Evolutionary conservation across 257 asterid genomes (phyloP), one percentile per base, ranked within the genome.

Genomic region (Solanum etuberosum): DNA sequence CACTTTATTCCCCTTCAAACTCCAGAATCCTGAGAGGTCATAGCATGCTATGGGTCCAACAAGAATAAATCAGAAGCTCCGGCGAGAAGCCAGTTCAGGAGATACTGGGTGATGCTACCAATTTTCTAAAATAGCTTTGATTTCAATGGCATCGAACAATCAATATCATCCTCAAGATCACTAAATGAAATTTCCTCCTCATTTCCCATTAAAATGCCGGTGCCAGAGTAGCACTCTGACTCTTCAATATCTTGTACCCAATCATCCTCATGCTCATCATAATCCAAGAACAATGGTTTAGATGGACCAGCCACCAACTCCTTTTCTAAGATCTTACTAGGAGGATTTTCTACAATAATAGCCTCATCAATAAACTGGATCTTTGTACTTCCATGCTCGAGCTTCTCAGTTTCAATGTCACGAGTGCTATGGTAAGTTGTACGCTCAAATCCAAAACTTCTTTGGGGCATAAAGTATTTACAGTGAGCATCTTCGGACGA

Each of bases 141-240:
- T 87, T 92, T 94, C 46, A 86, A 32, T 85, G 98, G 98, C 84
- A 94, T 61, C 35, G 88, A 87, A 87, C 89, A 91, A 89, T 94
- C 98, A 76, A 89, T 84, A 89, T 95, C 98, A 84, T 97, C 98
- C 92, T 94, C 99, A 86, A 97, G 94, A 92, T 97, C 99, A 89
- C 98, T 97, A 88, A 97, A 97, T 15, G 99, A 97, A 87, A 97
- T 94, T 35, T 97, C 99, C 74, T 97, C 99, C 89, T 93, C 99
- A 86, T 94, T 91, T 18, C 43, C 46, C 73, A 86, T 57, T 71
- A 32, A 71, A 72, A 89, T 48, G 37, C 91, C 88, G 76, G 89
- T 87, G 84, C 91, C 87, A 1, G 91, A 89, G 73, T 92, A 94
- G 70, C 95, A 98, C 83, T 92, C 92, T 85, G 96, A 91, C 40